Percentiles rank a stretch among this genome's conserved stretches.
Evolutionary conservation across 2,329 filamentous ascomycete genomes (phyloP).

Genomic region (Pseudocercospora macadamiae): DNA sequence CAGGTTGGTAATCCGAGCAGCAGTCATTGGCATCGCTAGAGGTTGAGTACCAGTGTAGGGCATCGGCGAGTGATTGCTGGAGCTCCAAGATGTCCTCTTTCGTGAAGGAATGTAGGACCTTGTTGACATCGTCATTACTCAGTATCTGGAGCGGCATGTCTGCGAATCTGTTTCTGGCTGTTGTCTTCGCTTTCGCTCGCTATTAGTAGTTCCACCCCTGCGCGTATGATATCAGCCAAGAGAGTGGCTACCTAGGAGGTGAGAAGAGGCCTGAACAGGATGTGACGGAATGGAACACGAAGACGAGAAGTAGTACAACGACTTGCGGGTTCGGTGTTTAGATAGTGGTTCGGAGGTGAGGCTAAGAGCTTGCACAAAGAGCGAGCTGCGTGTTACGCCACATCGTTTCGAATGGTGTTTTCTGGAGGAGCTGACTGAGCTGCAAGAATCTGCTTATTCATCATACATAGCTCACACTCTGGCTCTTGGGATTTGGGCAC

Average conservation of each 20-base stretch:
- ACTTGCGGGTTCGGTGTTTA: not conserved
- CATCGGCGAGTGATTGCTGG: conserved; percentile 61
- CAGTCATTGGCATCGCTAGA: conserved; percentile 60
- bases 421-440: not conserved
- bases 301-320: not conserved
- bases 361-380: not conserved
- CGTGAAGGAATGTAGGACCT: conserved; percentile 58
- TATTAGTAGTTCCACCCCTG: not conserved
- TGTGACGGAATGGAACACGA: no score
- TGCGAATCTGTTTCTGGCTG: not conserved
- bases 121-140: conserved; percentile 58
- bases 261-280: no score
- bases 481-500: no score
- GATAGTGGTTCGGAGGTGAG: not conserved
- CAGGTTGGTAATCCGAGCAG: conserved; percentile 63
- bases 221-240: conserved; percentile 2
- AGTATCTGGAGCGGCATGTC: conserved; percentile 64
- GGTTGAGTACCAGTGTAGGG: conserved; percentile 67
- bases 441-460: not conserved
- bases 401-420: not conserved
- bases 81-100: conserved; percentile 61
- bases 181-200: not conserved
- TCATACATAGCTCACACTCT: no score
- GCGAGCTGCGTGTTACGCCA: not conserved
- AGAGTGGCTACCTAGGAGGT: no score